These are phyloP conservation scores for Phtheirospermum japonicum DNA, from an alignment of 257 asterid genomes.

Conservation along the genomic window DNA sequence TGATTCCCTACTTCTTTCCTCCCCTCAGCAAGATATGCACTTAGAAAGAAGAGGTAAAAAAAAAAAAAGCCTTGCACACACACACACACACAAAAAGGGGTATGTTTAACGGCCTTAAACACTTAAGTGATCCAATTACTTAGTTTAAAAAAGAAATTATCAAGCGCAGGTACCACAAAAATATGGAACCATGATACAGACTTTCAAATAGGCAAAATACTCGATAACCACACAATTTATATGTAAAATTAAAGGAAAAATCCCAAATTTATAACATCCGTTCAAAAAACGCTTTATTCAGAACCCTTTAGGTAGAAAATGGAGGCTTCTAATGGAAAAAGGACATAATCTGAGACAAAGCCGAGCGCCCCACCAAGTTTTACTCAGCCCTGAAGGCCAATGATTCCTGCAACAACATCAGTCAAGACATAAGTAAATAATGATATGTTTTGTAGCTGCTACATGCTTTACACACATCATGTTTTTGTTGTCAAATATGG, in stretches of 20 bases:
- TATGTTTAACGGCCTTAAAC: too few relatives aligned
- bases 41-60: too few relatives aligned
- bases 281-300: slow-evolving; percentile 28
- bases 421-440: not conserved
- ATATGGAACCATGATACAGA: not conserved
- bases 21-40: too few relatives aligned
- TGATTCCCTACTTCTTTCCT: too few relatives aligned
- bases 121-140: not conserved
- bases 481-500: not conserved
- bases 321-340: slow-evolving; percentile 20
- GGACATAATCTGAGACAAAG: not conserved
- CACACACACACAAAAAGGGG: too few relatives aligned
- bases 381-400: slow-evolving; percentile 86
- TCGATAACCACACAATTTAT: slow-evolving; percentile 16
- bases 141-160: not conserved
- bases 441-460: not conserved
- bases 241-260: slow-evolving; percentile 2
- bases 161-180: not conserved
- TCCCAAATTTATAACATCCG: slow-evolving; percentile 19
- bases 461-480: not conserved
- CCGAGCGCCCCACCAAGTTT: not conserved
- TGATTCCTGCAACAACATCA: slow-evolving; percentile 64
- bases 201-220: slow-evolving; percentile 11
- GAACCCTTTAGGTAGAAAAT: slow-evolving; percentile 17
- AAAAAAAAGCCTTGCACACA: too few relatives aligned